Base-by-base conservation (phyloP, 1,284 basidiomycete species). In the Neonothopanus nambi region DNA sequence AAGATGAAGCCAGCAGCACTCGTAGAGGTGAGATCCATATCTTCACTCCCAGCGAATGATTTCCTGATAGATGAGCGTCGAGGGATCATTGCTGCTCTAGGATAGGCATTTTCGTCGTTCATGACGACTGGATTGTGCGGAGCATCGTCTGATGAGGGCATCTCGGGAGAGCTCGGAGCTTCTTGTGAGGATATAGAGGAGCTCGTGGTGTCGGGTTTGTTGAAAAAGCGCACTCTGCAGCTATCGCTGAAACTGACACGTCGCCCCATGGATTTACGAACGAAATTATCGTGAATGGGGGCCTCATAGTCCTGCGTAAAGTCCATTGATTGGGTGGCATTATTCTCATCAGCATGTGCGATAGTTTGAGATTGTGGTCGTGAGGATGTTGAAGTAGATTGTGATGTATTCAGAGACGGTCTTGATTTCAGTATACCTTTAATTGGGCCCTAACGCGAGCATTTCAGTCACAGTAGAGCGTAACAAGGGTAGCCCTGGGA, bases 231-330 rank as follows among this genome's bases (percentile, higher is more conserved):
- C 15, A 93, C 85, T 58, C 84, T 78, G 1, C 85, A 82, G 58
- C 81, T 78, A 23, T 79, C 76, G n/a, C 87, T 88, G 61, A 93
- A 95, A 69, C 89, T 92, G 62, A 95, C 91, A 42, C 91, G 81
- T 41, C 89, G 76, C 18, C 74, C 78, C 6, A 90, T 66, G 12
- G 87, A 89, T 65, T 88, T 87, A 43, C 85, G 81, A 11, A 76
- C 67, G 4, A 70, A 71, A 57, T 81, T 76, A 45, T 81, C 79
- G 42, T 76, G 72, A 20, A 78, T 65, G 53, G 74, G 72, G 3
- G 69, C 67, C 45, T 69, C 70, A 49, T 75, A 77, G 54, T 81
- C 79, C 48, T 69, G 69, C 7, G 82, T 88, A 42, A 81, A 66
- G 40, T 87, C 84, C 79, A 84, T 83, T 5, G 84, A 80, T 42